Evolutionary conservation across 2,329 filamentous ascomycete species (phyloP).

Genomic region (Ophiostoma tasmaniense): DNA sequence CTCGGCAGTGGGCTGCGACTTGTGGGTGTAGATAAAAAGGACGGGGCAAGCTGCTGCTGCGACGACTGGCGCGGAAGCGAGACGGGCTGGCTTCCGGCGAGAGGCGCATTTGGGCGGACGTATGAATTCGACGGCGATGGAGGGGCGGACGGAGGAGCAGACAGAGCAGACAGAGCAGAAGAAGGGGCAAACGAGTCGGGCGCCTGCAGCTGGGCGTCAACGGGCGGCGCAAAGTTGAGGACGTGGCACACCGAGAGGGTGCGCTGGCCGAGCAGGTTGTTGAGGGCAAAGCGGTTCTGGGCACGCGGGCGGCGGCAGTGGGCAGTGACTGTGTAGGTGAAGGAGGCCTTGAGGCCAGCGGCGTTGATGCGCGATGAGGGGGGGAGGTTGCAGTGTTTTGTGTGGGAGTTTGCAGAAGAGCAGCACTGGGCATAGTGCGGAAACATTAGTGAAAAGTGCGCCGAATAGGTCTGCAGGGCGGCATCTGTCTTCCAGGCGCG

Average conservation of each 20-base stretch:
- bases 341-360: background rate
- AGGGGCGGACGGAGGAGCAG: too few species aligned
- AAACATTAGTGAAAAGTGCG: background rate
- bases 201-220: background rate
- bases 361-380: background rate
- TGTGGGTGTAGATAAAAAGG: background rate
- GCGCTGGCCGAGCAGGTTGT: background rate
- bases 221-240: background rate
- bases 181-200: background rate
- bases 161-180: too few species aligned
- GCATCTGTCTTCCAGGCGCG: background rate
- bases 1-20: background rate
- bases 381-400: conserved; percentile 4
- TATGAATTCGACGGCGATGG: background rate
- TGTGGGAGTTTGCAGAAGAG: too few species aligned
- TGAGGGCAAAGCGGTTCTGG: background rate
- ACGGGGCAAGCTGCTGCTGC: background rate
- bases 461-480: background rate
- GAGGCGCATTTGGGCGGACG: conserved; percentile 1
- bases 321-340: conserved; percentile 3
- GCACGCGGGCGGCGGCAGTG: background rate
- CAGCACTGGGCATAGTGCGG: background rate
- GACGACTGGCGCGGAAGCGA: background rate
- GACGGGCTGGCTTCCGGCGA: background rate
- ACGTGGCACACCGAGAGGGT: background rate